These are phyloP conservation scores for Pseudogymnoascus sp. DNA, from an alignment of 2,329 filamentous ascomycete genomes.

Conservation along the genomic window DNA sequence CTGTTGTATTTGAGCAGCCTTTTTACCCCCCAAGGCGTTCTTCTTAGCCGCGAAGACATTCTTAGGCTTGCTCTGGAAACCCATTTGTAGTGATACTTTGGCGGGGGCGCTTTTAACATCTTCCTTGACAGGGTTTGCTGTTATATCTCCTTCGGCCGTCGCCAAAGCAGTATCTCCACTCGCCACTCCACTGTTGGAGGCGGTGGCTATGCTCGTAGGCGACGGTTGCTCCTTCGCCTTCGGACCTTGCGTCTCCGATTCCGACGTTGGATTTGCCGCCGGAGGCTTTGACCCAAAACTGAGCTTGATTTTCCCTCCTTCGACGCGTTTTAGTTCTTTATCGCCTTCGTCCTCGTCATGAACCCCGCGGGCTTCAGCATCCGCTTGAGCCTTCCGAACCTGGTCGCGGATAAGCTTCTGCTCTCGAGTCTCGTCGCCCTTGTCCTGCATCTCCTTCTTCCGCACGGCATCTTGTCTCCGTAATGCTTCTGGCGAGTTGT, in stretches of 20 bases:
- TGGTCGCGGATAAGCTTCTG: conserved; percentile 76
- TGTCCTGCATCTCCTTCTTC: conserved; percentile 78
- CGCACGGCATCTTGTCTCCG: conserved; percentile 71
- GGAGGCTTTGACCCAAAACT: conserved; percentile 47
- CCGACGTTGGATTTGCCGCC: conserved; percentile 16
- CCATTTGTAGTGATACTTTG: conserved; percentile 58
- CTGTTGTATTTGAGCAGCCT: conserved; percentile 47
- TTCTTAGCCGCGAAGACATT: conserved; percentile 71
- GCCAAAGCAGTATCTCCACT: conserved; percentile 8
- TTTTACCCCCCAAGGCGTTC: conserved; percentile 64
- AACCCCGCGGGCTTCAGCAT: conserved; percentile 41
- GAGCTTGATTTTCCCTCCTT: conserved; percentile 70
- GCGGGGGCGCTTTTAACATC: conserved; percentile 18
- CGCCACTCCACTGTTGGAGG: background rate
- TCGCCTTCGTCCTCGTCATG: conserved; percentile 37
- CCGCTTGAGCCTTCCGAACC: conserved; percentile 65
- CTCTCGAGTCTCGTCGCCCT: conserved; percentile 84
- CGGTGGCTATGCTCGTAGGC: no score
- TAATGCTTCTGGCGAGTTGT: conserved; percentile 81
- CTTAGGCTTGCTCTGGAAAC: conserved; percentile 59
- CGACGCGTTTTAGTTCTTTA: conserved; percentile 49
- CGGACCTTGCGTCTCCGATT: conserved; percentile 3
- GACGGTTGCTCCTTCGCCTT: background rate
- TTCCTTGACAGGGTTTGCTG: background rate
- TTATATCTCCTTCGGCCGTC: background rate